phyloP scores from a whole-genome alignment of 2,329 filamentous ascomycete genomes.

The Penicillium sp. region DNA sequence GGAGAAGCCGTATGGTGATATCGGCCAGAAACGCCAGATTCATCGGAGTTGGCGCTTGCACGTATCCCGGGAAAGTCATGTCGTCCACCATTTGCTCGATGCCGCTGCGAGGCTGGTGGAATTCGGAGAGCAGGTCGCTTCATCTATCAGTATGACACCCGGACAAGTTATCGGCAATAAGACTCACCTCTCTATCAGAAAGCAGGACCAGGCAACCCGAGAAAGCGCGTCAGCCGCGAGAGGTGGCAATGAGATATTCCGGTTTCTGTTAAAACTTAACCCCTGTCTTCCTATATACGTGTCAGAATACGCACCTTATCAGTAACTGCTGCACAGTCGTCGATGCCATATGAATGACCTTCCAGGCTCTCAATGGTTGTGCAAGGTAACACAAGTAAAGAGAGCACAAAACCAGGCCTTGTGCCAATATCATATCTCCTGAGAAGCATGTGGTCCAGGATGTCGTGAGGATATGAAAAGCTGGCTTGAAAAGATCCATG shows the following conservation, averaged over 20 bases:
- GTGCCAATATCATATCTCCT: conserved; percentile 21
- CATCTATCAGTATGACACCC: neutral
- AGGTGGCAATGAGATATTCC: neutral
- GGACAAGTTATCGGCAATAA: neutral
- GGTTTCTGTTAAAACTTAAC: neutral
- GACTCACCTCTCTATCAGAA: conserved; percentile 1
- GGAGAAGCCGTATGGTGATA: conserved; percentile 27
- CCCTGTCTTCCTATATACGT: neutral
- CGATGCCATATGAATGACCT: conserved; percentile 27
- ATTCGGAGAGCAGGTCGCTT: conserved; percentile 28
- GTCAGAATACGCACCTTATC: neutral
- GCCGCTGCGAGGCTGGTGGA: conserved; percentile 31
- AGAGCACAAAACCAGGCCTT: conserved; percentile 24
- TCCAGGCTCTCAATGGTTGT: too few species aligned
- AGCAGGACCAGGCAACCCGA: conserved; percentile 4
- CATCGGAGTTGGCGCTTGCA: conserved; percentile 18
- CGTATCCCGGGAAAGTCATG: conserved; percentile 25
- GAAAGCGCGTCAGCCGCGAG: neutral
- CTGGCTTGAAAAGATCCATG: conserved; percentile 26
- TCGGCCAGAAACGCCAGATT: conserved; percentile 27
- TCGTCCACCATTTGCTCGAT: conserved; percentile 29
- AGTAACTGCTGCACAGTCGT: conserved; percentile 13
- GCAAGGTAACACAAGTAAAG: too few species aligned
- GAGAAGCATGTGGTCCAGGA: conserved; percentile 20
- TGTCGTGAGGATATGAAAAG: neutral